A percentile compares a stretch with the other conserved stretches of the same genome.
Conservation (phyloP, 1,284 basidiomycete genomes). For the Apiotrichum gamsii region DNA sequence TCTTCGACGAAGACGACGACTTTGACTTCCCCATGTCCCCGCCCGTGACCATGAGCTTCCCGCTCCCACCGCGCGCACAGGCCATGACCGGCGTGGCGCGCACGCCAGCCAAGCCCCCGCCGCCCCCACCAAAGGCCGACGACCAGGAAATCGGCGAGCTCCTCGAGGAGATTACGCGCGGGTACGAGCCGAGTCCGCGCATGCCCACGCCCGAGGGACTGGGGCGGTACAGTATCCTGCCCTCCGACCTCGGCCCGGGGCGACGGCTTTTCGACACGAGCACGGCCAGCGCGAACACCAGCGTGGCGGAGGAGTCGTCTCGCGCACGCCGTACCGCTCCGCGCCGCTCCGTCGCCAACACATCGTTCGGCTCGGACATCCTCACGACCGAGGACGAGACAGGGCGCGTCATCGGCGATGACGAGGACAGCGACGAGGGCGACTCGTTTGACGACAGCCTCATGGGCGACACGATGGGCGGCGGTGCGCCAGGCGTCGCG, state of each 20-base stretch:
- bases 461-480: background rate
- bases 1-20: slow-evolving; percentile 46
- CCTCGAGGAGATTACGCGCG: slow-evolving; percentile 34
- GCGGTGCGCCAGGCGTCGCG: background rate
- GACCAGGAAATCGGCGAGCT: slow-evolving; percentile 31
- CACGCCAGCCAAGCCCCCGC: no score
- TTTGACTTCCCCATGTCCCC: slow-evolving; percentile 69
- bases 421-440: slow-evolving; percentile 10
- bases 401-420: slow-evolving; percentile 10
- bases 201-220: slow-evolving; percentile 31
- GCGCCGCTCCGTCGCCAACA: slow-evolving; percentile 35
- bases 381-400: slow-evolving; percentile 11
- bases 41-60: slow-evolving; percentile 74
- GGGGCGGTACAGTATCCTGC: slow-evolving; percentile 36
- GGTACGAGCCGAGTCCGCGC: slow-evolving; percentile 27
- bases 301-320: background rate
- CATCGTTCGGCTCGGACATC: slow-evolving; percentile 34
- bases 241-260: slow-evolving; percentile 18
- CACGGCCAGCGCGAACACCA: background rate
- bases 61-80: slow-evolving; percentile 58
- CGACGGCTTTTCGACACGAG: slow-evolving; percentile 10
- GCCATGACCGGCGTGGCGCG: slow-evolving; percentile 39
- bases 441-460: slow-evolving; percentile 10
- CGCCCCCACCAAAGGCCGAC: background rate
- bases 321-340: background rate